A percentile compares a stretch with the other conserved stretches of the same genome.
phyloP scores from a whole-genome alignment of 225 moss, liverwort and hornwort genomes.

The Thuidium tamariscinum region DNA sequence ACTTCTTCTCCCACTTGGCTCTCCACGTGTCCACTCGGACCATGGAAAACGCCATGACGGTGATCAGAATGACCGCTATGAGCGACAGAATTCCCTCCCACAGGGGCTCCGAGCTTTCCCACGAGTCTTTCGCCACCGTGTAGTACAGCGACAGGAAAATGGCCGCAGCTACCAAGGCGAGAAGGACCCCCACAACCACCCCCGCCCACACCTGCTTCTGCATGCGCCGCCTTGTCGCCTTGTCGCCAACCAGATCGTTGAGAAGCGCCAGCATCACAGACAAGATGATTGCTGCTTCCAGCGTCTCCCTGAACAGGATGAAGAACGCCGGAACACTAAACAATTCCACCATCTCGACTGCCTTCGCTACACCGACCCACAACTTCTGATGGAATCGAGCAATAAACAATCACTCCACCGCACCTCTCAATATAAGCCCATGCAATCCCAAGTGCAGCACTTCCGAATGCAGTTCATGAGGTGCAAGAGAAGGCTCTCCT shows the following conservation, averaged over 20 bases:
- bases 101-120: not conserved
- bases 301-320: conserved; percentile 25
- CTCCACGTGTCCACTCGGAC: conserved; percentile 14
- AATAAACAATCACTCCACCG: not conserved
- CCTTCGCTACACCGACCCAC: not conserved
- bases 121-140: conserved; percentile 4
- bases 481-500: not conserved
- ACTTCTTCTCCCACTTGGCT: conserved; percentile 18
- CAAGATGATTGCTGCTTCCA: conserved; percentile 22
- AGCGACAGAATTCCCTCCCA: conserved; percentile 12
- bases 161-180: not conserved
- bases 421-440: not conserved
- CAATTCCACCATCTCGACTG: not conserved
- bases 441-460: not conserved
- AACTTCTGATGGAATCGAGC: not conserved
- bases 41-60: conserved; percentile 17
- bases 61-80: conserved; percentile 5
- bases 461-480: not conserved
- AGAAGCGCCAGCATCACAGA: conserved; percentile 16
- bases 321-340: conserved; percentile 26
- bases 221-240: not conserved
- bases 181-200: not conserved
- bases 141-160: conserved; percentile 17
- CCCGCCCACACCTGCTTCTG: conserved; percentile 16
- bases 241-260: not conserved